phyloP scores from a whole-genome alignment of 2,329 filamentous ascomycete species.

The Albophoma yamanashiensis region DNA sequence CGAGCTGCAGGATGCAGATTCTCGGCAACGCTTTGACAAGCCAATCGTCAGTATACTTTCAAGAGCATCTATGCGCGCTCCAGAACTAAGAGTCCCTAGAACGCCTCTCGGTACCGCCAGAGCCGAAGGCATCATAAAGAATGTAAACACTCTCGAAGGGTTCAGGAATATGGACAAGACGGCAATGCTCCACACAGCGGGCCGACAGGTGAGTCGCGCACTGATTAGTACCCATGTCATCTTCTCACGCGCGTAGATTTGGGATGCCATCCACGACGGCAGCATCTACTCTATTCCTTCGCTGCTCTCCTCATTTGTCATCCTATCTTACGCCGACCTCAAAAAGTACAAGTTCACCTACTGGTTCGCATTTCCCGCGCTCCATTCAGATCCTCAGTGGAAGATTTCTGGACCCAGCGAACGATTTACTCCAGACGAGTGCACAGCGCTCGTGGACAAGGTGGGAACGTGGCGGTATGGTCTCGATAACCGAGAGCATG shows the following conservation, averaged over 20 bases:
- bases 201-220: conserved; percentile 52
- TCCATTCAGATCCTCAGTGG: conserved; percentile 85
- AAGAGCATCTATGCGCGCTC: neutral
- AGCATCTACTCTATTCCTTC: conserved; percentile 94
- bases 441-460: conserved; percentile 65
- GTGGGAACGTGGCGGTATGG: conserved; percentile 82
- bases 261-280: conserved; percentile 94
- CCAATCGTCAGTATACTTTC: conserved; percentile 53
- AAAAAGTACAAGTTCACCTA: conserved; percentile 99
- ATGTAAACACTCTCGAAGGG: conserved; percentile 91
- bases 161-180: conserved; percentile 77
- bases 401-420: conserved; percentile 45
- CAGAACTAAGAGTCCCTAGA: conserved; percentile 31
- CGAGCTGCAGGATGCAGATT: conserved; percentile 83
- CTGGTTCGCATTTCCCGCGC: conserved; percentile 91
- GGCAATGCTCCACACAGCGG: conserved; percentile 67
- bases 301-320: conserved; percentile 76
- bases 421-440: conserved; percentile 57
- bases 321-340: conserved; percentile 87
- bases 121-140: conserved; percentile 88
- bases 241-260: conserved; percentile 52
- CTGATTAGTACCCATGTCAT: neutral
- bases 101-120: conserved; percentile 62
- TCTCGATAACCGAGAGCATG: conserved; percentile 74
- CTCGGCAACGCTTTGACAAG: conserved; percentile 76